Evolutionary conservation across 257 asterid genomes (phyloP).

Genomic region (Linderniella brevidens): DNA sequence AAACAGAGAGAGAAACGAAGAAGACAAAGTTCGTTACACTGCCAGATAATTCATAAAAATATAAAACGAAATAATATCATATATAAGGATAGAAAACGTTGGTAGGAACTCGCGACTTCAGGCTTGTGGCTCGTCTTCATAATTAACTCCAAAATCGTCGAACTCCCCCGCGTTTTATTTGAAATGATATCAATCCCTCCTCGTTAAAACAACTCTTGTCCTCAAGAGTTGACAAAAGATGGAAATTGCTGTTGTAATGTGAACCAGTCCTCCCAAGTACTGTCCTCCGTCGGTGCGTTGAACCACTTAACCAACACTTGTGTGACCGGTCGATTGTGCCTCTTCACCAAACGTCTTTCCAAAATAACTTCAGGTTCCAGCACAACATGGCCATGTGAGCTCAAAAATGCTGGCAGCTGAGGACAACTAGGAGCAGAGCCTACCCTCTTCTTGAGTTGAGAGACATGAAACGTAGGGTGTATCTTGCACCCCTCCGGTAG

Average conservation of each 20-base stretch:
- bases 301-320: background rate
- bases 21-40: too few relatives aligned
- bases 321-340: background rate
- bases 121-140: too few relatives aligned
- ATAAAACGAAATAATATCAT: too few relatives aligned
- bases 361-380: background rate
- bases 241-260: background rate
- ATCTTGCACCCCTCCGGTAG: background rate
- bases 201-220: too few relatives aligned
- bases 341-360: background rate
- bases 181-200: too few relatives aligned
- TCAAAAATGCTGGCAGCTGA: background rate
- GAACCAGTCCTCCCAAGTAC: background rate
- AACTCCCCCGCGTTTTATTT: too few relatives aligned
- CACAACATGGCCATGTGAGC: background rate
- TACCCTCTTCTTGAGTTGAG: background rate
- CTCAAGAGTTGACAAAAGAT: background rate
- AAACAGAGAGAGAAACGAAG: too few relatives aligned
- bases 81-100: too few relatives aligned
- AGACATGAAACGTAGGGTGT: background rate
- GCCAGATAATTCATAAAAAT: too few relatives aligned
- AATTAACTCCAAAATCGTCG: too few relatives aligned
- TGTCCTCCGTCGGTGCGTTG: background rate
- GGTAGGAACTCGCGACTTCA: too few relatives aligned
- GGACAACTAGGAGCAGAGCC: background rate